phyloP scores from a whole-genome alignment of 352 stramenopile genomes.

The Globisporangium spinosum region DNA sequence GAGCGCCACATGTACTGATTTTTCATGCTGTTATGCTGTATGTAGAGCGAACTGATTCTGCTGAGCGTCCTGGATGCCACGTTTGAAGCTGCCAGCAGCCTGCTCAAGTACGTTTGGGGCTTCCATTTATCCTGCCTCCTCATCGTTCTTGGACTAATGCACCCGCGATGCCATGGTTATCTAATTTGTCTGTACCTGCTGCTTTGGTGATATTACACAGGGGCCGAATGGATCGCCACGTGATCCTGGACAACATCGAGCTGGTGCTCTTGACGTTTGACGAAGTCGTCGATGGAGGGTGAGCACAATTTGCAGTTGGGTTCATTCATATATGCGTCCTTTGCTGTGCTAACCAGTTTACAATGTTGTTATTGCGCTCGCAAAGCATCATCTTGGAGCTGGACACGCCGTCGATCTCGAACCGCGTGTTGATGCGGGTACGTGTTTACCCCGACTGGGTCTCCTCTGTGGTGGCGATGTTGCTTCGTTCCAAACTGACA shows the following conservation, averaged over 20 bases:
- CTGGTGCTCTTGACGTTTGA: constrained; percentile 88
- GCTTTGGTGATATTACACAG: constrained; percentile 22
- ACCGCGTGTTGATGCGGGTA: constrained; percentile 91
- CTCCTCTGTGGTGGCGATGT: not conserved
- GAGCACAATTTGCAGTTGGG: constrained; percentile 4
- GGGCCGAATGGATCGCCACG: constrained; percentile 81
- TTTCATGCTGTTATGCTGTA: not conserved
- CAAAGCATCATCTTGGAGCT: constrained; percentile 85
- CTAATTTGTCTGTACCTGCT: constrained; percentile 1
- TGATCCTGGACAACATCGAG: constrained; percentile 91
- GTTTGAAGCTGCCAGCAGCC: constrained; percentile 80
- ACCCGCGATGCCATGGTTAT: not conserved
- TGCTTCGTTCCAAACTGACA: not conserved
- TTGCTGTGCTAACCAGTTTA: not conserved
- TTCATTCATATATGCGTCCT: not conserved
- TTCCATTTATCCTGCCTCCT: not conserved
- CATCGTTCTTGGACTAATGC: not conserved
- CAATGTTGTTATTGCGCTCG: not conserved
- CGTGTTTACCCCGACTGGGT: constrained; percentile 10
- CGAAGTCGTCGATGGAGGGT: constrained; percentile 89
- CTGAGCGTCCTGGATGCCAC: constrained; percentile 81
- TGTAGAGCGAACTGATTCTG: constrained; percentile 88
- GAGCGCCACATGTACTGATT: not conserved
- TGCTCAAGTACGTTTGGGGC: constrained; percentile 70
- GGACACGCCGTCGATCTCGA: constrained; percentile 86